These are phyloP conservation scores for Brassica cretica DNA, from an alignment of 345 rosid species.

Conservation along the genomic window DNA sequence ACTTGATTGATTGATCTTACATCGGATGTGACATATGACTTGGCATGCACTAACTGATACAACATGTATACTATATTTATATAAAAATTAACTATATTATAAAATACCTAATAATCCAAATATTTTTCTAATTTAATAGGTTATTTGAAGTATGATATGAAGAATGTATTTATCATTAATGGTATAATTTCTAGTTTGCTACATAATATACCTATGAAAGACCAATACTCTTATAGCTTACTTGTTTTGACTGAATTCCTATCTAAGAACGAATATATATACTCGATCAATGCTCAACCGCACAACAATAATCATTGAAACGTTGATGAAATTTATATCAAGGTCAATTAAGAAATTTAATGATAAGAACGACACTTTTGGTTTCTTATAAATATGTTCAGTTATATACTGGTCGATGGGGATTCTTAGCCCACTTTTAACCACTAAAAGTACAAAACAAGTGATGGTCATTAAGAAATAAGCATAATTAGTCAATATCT, in stretches of 20 bases:
- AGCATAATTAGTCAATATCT: conserved; percentile 31
- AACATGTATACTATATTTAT: background rate
- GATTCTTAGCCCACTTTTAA: conserved; percentile 10
- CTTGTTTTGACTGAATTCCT: background rate
- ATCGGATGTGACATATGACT: conserved; percentile 34
- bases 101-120: background rate
- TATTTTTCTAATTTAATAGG: background rate
- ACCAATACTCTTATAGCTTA: background rate
- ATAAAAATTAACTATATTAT: background rate
- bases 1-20: conserved; percentile 37
- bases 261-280: background rate
- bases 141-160: background rate
- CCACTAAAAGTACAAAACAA: conserved; percentile 17
- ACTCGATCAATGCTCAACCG: background rate
- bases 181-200: background rate
- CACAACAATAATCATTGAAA: background rate
- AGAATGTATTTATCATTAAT: background rate
- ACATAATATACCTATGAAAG: background rate
- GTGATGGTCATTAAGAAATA: conserved; percentile 33
- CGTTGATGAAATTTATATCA: background rate
- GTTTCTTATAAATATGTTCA: background rate
- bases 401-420: conserved; percentile 1
- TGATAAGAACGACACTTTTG: background rate
- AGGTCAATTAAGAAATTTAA: background rate
- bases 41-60: conserved; percentile 27